A percentile compares a stretch with the other conserved stretches of the same genome.
Evolutionary conservation across 768 basidiomycete species (phyloP).

Genomic region (Mycena rosella): DNA sequence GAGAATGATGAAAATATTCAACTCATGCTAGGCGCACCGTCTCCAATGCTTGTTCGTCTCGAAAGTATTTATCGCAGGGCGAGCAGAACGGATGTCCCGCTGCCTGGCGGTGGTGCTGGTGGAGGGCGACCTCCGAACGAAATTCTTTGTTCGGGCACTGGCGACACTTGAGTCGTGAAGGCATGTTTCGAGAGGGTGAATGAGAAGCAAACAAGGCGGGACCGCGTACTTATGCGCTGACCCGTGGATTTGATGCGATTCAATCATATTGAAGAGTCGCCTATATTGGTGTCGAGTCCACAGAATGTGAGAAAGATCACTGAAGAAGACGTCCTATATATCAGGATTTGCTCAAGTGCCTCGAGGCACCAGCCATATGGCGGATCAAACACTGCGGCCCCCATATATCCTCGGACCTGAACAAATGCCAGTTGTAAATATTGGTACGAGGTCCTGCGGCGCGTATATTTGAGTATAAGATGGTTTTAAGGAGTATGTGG

Average conservation of each 20-base stretch:
- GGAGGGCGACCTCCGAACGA: not conserved
- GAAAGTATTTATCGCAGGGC: not conserved
- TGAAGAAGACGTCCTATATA: not conserved
- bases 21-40: not conserved
- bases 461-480: no score
- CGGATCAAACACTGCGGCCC: no score
- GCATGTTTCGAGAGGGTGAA: not conserved
- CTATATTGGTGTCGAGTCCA: not conserved
- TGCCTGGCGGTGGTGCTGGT: not conserved
- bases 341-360: no score
- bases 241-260: not conserved
- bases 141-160: not conserved
- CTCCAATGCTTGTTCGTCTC: not conserved
- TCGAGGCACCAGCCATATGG: not conserved
- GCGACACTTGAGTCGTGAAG: conserved; percentile 11
- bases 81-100: conserved; percentile 3
- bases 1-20: not conserved
- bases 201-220: not conserved
- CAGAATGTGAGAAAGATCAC: not conserved
- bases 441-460: no score
- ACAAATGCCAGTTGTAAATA: not conserved
- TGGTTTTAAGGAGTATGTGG: no score
- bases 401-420: no score
- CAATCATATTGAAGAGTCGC: not conserved
- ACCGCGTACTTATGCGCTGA: not conserved